Evolutionary conservation across 169 alveolate species (phyloP), one percentile per base, ranked within the genome.

Genomic region (Hepatocystis sp.): DNA sequence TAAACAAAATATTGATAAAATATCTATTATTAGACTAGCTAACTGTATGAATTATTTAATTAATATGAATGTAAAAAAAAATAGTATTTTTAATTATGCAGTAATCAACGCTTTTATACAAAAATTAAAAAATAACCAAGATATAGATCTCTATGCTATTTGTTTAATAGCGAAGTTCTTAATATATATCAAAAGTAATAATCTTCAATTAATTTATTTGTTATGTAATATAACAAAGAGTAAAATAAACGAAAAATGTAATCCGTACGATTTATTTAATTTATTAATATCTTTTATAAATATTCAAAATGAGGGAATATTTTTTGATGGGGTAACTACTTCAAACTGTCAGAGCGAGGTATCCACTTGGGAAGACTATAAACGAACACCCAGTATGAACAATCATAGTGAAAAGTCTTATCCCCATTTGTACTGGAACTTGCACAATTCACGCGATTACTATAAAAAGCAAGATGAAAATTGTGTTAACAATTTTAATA

Each of bases 61-160:
- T 3, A 76, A 76, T 76, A 58, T 76, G 30, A 76, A 76, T 1
- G 4, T 76, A 58, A 58, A 76, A 76, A 63, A 49, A 15, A 52
- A 76, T 11, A 25, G 25, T 23, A 58, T 8, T 13, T 76, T 76
- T 56, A 32, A 32, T 56, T 42, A 42, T 46, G 34, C 58, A 10
- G 23, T 76, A 15, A 36, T 21, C 0, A 76, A 76, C 44, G 23
- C 65, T 17, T 1, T 76, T 1, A 46, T 76, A 28, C 56, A 76
- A 49, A 76, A 76, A 11, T 30, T 76, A 30, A 76, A 58, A 46
- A 56, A 76, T 76, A 61, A 76, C 15, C 66, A 76, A 27, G 27
- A 58, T 56, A 19, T 76, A 15, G 88, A 76, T 36, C 51, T 46
- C 21, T 39, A 76, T 49, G 88, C 66, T 0, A 5, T 76, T 15